A percentile compares a stretch with the other conserved stretches of the same genome.
These are phyloP conservation scores for Neoboletus brunneissimus DNA, from an alignment of 768 basidiomycete genomes.

Conservation along the genomic window DNA sequence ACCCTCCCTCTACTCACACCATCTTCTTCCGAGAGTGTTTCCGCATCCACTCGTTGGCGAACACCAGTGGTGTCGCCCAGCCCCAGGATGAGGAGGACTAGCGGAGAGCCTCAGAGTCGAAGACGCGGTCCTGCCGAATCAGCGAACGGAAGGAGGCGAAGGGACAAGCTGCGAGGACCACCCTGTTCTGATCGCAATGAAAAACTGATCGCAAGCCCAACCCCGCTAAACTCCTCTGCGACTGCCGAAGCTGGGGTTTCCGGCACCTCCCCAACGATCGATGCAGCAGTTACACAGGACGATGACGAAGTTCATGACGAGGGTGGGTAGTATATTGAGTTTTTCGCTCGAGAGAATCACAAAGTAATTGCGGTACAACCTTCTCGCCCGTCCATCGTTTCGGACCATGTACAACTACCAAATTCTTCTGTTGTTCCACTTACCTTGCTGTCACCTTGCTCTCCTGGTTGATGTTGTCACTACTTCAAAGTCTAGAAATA, in stretches of 20 bases:
- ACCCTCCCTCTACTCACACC: conserved; percentile 8
- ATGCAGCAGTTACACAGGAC: background rate
- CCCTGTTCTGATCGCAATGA: background rate
- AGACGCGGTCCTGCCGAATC: conserved; percentile 1
- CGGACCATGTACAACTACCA: background rate
- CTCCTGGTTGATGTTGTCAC: conserved; percentile 1
- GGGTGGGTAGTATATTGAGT: background rate
- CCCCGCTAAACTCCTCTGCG: background rate
- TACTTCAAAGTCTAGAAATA: background rate
- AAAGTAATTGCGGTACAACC: background rate
- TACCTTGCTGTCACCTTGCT: background rate
- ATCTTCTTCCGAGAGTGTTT: conserved; percentile 8
- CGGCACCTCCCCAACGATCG: background rate
- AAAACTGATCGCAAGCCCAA: background rate
- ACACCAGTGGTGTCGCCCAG: conserved; percentile 11
- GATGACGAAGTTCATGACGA: background rate
- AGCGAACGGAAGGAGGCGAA: conserved; percentile 3
- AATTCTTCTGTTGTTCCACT: background rate
- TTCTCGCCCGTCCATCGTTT: background rate
- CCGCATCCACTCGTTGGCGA: background rate
- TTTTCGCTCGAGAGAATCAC: background rate
- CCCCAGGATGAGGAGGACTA: conserved; percentile 6
- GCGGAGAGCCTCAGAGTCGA: background rate
- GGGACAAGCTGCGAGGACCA: background rate
- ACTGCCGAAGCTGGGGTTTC: background rate